Conservation (phyloP, 805 yeast genomes). For the Metschnikowia chrysomelidarum region DNA sequence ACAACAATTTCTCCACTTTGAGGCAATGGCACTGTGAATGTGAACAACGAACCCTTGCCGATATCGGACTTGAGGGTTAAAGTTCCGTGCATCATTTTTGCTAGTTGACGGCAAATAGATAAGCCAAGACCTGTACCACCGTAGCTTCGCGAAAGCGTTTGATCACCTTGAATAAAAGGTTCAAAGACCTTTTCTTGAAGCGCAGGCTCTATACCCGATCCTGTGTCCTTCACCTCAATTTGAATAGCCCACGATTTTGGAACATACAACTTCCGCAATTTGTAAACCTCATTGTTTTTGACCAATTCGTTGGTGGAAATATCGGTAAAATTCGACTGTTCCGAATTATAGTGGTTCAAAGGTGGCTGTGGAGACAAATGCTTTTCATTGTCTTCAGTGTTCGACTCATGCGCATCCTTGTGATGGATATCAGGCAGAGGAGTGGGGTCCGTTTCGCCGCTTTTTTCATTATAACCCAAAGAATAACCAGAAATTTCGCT, state of each 20-base stretch:
- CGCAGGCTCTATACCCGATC: conserved; percentile 88
- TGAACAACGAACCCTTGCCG: conserved; percentile 84
- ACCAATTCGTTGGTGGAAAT: conserved; percentile 28
- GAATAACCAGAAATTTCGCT: conserved; percentile 1
- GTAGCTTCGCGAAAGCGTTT: conserved; percentile 81
- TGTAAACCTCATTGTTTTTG: conserved; percentile 35
- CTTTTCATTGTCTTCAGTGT: too few species aligned
- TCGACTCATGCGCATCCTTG: not conserved
- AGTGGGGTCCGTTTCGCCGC: not conserved
- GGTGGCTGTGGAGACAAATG: conserved; percentile 4
- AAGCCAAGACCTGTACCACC: conserved; percentile 97
- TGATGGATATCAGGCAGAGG: conserved; percentile 5
- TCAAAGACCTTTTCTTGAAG: conserved; percentile 86
- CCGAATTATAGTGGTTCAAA: conserved; percentile 4
- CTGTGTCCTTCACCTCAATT: conserved; percentile 82
- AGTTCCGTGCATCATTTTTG: conserved; percentile 87
- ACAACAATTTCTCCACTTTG: conserved; percentile 58
- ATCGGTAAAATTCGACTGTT: conserved; percentile 3
- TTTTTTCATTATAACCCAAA: conserved; percentile 4
- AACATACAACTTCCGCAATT: conserved; percentile 32
- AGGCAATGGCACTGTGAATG: conserved; percentile 71
- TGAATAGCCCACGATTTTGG: conserved; percentile 57
- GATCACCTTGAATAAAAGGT: conserved; percentile 97
- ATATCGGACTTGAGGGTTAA: conserved; percentile 68
- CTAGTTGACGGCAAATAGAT: conserved; percentile 84